Conservation (phyloP, 2,329 filamentous ascomycete species). For the Penicillium sp. region DNA sequence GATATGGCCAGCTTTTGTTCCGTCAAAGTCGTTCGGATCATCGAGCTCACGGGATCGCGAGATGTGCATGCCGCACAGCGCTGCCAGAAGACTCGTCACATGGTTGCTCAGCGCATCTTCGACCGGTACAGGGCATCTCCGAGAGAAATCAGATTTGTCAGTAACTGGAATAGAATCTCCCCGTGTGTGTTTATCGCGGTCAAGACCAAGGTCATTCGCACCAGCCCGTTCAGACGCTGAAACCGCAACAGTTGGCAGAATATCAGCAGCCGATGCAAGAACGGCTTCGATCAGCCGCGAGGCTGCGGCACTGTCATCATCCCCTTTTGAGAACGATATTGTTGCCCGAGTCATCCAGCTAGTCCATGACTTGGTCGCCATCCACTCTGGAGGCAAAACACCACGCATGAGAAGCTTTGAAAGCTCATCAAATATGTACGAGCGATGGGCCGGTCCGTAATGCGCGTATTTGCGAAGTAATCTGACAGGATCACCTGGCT, state of each 20-base stretch:
- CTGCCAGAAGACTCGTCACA: constrained; percentile 36
- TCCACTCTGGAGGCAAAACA: constrained; percentile 42
- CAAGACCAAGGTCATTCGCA: neutral
- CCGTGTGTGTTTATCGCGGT: constrained; percentile 20
- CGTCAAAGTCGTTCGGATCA: constrained; percentile 13
- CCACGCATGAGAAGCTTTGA: constrained; percentile 37
- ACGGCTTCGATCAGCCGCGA: constrained; percentile 37
- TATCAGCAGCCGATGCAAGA: constrained; percentile 32
- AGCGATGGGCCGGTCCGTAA: constrained; percentile 19
- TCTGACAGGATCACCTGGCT: constrained; percentile 32
- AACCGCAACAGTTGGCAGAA: constrained; percentile 6
- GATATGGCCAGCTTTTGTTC: constrained; percentile 30
- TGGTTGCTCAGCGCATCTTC: constrained; percentile 43
- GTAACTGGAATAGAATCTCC: constrained; percentile 16
- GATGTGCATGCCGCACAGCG: constrained; percentile 42
- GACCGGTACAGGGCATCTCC: constrained; percentile 35
- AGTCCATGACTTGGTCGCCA: constrained; percentile 43
- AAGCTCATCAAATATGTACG: constrained; percentile 39
- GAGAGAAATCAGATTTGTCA: constrained; percentile 6
- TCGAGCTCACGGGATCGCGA: constrained; percentile 31
- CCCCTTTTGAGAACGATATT: constrained; percentile 39
- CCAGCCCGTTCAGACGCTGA: neutral
- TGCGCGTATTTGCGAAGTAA: constrained; percentile 35
- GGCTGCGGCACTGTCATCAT: constrained; percentile 35
- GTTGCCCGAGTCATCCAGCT: constrained; percentile 40